Percentiles rank a stretch among this genome's conserved stretches.
phyloP scores from a whole-genome alignment of 169 alveolate genomes.

The Babesia ovis region DNA sequence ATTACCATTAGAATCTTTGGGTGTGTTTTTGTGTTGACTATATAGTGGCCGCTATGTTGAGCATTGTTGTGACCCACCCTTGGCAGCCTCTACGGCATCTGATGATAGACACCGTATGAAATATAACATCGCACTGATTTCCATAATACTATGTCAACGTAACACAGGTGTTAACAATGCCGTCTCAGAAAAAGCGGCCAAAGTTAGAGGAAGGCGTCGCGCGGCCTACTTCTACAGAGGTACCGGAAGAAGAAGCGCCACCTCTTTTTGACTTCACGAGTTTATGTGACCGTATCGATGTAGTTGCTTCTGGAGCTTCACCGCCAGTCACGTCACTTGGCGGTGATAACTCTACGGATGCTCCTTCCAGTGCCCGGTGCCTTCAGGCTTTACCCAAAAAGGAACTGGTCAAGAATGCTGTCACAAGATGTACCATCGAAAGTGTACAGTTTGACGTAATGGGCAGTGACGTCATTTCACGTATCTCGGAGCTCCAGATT shows the following conservation, averaged over 20 bases:
- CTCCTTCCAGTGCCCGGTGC: neutral
- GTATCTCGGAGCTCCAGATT: constrained; percentile 77
- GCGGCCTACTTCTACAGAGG: neutral
- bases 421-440: constrained; percentile 66
- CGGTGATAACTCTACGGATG: neutral
- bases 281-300: constrained; percentile 11
- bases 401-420: constrained; percentile 40
- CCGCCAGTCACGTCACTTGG: neutral
- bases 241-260: constrained; percentile 2
- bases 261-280: constrained; percentile 25
- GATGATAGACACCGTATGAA: neutral
- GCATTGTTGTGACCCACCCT: too few relatives aligned
- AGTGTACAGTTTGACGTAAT: constrained; percentile 81
- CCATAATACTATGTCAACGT: neutral
- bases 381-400: constrained; percentile 8
- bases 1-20: too few relatives aligned
- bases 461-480: constrained; percentile 77
- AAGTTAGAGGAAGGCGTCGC: constrained; percentile 8
- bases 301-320: neutral
- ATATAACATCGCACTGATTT: neutral
- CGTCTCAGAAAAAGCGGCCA: constrained; percentile 4
- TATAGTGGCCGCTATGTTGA: too few relatives aligned
- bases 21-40: too few relatives aligned
- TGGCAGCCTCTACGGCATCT: too few relatives aligned
- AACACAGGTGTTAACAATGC: neutral